These are phyloP conservation scores for Calonectria leucothoes DNA, from an alignment of 2,329 filamentous ascomycete species.

Conservation along the genomic window DNA sequence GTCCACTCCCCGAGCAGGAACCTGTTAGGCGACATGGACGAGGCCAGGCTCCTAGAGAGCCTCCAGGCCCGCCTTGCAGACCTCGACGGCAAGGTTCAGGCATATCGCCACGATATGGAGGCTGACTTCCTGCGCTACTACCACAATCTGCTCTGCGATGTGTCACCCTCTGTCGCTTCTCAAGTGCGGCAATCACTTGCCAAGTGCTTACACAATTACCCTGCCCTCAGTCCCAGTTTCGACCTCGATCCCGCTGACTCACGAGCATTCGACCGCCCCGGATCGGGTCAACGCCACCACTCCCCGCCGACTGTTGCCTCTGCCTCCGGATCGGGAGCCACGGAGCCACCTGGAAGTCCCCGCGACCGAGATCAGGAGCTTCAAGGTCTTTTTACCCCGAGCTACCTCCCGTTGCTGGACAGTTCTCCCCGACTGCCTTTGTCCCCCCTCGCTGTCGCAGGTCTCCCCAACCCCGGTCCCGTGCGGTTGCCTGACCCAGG, in stretches of 20 bases:
- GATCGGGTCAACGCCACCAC: constrained; percentile 47
- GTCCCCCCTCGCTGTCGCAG: constrained; percentile 31
- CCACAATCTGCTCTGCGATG: constrained; percentile 60
- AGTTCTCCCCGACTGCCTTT: constrained; percentile 45
- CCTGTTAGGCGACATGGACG: constrained; percentile 52
- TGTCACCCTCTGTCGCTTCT: constrained; percentile 58
- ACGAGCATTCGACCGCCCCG: constrained; percentile 44
- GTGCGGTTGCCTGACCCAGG: constrained; percentile 42
- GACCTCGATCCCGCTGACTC: constrained; percentile 50
- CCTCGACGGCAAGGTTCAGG: constrained; percentile 67
- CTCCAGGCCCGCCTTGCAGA: constrained; percentile 65
- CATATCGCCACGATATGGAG: constrained; percentile 68
- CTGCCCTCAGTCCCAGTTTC: constrained; percentile 55
- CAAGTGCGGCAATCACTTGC: constrained; percentile 60
- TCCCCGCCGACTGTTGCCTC: constrained; percentile 43
- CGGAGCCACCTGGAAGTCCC: constrained; percentile 53
- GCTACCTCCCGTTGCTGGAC: constrained; percentile 71
- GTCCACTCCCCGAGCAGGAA: constrained; percentile 45
- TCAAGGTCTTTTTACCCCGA: constrained; percentile 71
- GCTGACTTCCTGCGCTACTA: constrained; percentile 68
- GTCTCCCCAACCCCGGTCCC: constrained; percentile 28
- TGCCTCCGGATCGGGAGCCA: constrained; percentile 42
- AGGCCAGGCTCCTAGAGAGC: constrained; percentile 60
- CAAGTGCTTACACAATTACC: constrained; percentile 57
- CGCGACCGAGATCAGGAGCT: constrained; percentile 70